Percentiles rank a stretch among this genome's conserved stretches.
phyloP scores from a whole-genome alignment of 2,329 filamentous ascomycete species.

The Aureobasidium sp. region DNA sequence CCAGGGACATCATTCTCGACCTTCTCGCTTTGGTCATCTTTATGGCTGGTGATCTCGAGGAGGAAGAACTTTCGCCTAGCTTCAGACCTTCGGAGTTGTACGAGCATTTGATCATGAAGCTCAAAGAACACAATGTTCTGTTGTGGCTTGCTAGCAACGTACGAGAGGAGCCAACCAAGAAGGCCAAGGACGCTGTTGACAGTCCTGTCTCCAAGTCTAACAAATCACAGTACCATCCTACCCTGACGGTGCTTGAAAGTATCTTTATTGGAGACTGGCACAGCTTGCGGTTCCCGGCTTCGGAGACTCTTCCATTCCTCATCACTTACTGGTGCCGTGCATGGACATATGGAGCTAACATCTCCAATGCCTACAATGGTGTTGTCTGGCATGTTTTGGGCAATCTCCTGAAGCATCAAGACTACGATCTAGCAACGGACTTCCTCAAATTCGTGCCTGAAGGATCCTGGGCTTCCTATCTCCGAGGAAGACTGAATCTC shows the following conservation, averaged over 20 bases:
- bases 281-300: constrained; percentile 21
- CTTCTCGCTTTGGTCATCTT: constrained; percentile 77
- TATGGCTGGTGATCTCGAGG: constrained; percentile 74
- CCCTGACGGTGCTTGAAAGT: constrained; percentile 29
- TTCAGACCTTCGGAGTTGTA: constrained; percentile 59
- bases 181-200: constrained; percentile 4
- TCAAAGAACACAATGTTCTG: constrained; percentile 67
- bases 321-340: constrained; percentile 39
- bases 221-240: constrained; percentile 11
- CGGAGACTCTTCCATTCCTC: constrained; percentile 21
- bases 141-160: constrained; percentile 50
- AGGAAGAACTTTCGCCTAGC: constrained; percentile 59
- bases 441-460: constrained; percentile 58
- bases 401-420: constrained; percentile 34
- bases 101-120: constrained; percentile 57
- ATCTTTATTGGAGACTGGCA: constrained; percentile 35
- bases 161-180: constrained; percentile 38
- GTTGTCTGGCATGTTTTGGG: constrained; percentile 33
- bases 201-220: not conserved
- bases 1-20: constrained; percentile 68
- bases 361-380: constrained; percentile 30
- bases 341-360: constrained; percentile 34
- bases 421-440: constrained; percentile 46
- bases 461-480: constrained; percentile 59
- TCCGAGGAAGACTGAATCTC: constrained; percentile 73